A percentile compares a stretch with the other conserved stretches of the same genome.
These are phyloP conservation scores for Pholiota adiposa DNA, from an alignment of 1,284 basidiomycete genomes.

Conservation along the genomic window DNA sequence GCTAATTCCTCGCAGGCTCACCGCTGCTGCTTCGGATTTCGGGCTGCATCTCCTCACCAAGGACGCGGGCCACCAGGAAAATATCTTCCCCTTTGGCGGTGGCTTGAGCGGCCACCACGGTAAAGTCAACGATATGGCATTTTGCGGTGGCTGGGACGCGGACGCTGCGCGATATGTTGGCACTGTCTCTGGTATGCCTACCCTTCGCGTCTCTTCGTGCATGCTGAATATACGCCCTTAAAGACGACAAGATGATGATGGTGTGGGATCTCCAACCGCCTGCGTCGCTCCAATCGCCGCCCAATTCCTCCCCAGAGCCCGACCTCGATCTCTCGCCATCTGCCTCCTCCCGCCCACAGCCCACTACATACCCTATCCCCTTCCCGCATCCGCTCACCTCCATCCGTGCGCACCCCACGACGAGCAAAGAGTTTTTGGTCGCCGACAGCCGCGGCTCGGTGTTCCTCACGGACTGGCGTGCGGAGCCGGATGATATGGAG, in stretches of 20 bases:
- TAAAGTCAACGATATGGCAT: conserved; percentile 73
- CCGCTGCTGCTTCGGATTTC: conserved; percentile 68
- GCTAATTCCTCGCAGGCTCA: conserved; percentile 50
- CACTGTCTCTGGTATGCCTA: conserved; percentile 68
- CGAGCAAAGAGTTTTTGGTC: conserved; percentile 76
- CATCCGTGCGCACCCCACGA: conserved; percentile 71
- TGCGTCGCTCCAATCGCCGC: conserved; percentile 45
- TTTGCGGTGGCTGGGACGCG: conserved; percentile 70
- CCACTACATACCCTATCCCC: conserved; percentile 73
- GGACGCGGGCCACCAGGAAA: conserved; percentile 49
- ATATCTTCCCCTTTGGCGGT: conserved; percentile 72
- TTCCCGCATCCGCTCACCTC: conserved; percentile 72
- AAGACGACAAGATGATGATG: conserved; percentile 82
- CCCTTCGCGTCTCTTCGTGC: conserved; percentile 1
- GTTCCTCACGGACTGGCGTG: conserved; percentile 79
- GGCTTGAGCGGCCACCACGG: conserved; percentile 78
- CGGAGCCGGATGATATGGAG: conserved; percentile 61
- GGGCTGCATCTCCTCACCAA: conserved; percentile 71
- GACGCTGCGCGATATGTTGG: conserved; percentile 75
- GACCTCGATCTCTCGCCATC: conserved; percentile 28
- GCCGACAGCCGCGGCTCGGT: conserved; percentile 74
- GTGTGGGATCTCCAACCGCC: conserved; percentile 78
- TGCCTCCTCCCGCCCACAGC: conserved; percentile 53
- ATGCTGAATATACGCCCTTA: conserved; percentile 4
- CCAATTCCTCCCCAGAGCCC: conserved; percentile 33